Base-by-base conservation (phyloP, 1,139 yeast genomes). In the Geotrichum candidum region DNA sequence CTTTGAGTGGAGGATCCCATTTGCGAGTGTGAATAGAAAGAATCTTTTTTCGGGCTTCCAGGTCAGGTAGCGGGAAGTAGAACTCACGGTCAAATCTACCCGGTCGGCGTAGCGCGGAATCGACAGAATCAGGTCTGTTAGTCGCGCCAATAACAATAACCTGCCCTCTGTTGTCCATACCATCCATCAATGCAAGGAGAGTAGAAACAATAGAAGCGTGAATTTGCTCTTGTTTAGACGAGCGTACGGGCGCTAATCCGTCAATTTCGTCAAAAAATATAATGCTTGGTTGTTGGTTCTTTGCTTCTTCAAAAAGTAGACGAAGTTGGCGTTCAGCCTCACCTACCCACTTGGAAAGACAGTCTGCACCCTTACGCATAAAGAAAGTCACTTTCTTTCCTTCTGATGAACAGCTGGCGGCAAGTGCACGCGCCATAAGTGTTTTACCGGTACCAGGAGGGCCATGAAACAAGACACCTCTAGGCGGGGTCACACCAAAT, bases 401-500 rank as follows among this genome's bases (percentile, higher is more conserved):
- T 11, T 88, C 85, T 0, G 95, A 84, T 0, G 96, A 88, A 70
- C 97, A 92, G 67, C 96, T 88, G 0, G 98, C 94, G 0, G 99
- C 99, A 61, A 94, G 78, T 0, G 99, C 99, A 65, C 99, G 80
- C 0, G 99, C 99, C 97, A 94, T 91, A 60, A 94, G 81, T 0
- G 99, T 94, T 73, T 94, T 94, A 80, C 99, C 99, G 0, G 99
- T 94, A 67, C 99, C 99, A 1, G 99, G 99, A 4, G 99, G 99
- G 53, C 99, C 99, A 75, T 94, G 99, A 77, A 94, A 94, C 61
- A 94, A 76, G 1, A 94, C 99, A 65, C 99, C 99, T 67, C 99
- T 80, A 18, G 99, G 99, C 1, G 99, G 99, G 0, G 97, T 90
- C 46, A 94, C 90, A 61, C 85, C 86, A 72, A 94, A 94, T 71